Percentiles rank a stretch among this genome's conserved stretches.
phyloP scores from a whole-genome alignment of 208 protist genomes.

The Leptomonas seymouri region DNA sequence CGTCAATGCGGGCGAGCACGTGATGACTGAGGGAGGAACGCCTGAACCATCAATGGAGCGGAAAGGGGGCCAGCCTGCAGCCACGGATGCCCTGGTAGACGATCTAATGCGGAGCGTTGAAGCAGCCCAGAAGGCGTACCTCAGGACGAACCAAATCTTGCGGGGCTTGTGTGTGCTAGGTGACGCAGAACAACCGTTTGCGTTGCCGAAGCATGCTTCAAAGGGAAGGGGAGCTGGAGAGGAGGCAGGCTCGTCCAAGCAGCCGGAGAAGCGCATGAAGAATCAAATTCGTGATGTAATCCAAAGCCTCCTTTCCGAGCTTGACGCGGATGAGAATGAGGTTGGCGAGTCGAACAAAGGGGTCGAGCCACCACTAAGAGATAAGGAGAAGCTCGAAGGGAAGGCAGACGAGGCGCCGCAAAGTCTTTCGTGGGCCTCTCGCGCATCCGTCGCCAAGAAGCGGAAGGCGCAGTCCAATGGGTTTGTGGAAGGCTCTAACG shows the following conservation, averaged over 20 bases:
- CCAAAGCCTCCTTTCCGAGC: constrained; percentile 6
- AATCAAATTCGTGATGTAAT: constrained; percentile 5
- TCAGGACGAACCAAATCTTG: constrained; percentile 14
- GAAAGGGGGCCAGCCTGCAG: not conserved
- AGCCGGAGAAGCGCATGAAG: constrained; percentile 14
- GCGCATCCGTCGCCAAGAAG: not conserved
- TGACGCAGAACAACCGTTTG: constrained; percentile 33
- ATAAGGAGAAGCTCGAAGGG: not conserved
- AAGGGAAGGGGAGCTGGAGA: not conserved
- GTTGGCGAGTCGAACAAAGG: not conserved
- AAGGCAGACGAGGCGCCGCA: not conserved
- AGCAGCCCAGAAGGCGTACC: constrained; percentile 21
- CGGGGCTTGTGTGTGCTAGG: constrained; percentile 11
- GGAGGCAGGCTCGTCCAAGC: not conserved
- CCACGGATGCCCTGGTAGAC: not conserved
- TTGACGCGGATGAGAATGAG: constrained; percentile 8
- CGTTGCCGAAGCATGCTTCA: not conserved
- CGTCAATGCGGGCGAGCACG: not conserved
- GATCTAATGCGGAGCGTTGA: constrained; percentile 1
- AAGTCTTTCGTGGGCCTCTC: constrained; percentile 7
- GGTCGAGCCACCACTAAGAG: not conserved
- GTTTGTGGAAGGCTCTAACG: not conserved
- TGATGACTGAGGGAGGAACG: not conserved
- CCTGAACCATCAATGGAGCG: not conserved
- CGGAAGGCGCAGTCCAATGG: not conserved